Evolutionary conservation across 2,329 filamentous ascomycete species (phyloP).

Genomic region (Neofusicoccum ribis): DNA sequence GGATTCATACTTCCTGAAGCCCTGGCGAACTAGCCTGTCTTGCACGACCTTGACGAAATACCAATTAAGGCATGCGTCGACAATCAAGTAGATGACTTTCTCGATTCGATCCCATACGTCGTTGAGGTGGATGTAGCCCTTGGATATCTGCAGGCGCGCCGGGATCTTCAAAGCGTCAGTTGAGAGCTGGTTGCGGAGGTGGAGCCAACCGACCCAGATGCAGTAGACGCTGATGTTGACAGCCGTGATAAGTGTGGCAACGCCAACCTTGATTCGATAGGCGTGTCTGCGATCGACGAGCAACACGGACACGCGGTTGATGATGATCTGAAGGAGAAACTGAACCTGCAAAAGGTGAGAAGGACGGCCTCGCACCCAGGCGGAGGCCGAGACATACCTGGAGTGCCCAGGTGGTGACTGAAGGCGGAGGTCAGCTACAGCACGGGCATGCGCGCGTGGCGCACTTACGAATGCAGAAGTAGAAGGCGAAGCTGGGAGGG

Average conservation of each 20-base stretch:
- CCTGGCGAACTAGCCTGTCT: constrained; percentile 29
- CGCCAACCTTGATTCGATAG: background rate
- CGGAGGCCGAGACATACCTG: background rate
- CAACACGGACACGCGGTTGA: constrained; percentile 28
- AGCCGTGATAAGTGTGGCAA: constrained; percentile 22
- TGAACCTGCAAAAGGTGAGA: constrained; percentile 2
- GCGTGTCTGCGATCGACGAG: background rate
- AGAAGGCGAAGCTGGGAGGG: background rate
- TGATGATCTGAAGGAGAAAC: constrained; percentile 29
- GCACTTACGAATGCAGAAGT: constrained; percentile 20
- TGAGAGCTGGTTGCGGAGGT: too few relatives aligned
- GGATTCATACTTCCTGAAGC: constrained; percentile 30
- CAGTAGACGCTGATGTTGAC: constrained; percentile 34
- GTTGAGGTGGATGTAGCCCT: constrained; percentile 28
- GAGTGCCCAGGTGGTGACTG: constrained; percentile 4
- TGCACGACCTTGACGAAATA: constrained; percentile 31
- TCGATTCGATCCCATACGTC: constrained; percentile 22
- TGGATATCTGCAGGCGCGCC: constrained; percentile 28
- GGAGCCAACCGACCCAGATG: constrained; percentile 22
- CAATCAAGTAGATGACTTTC: constrained; percentile 29
- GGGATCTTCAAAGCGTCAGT: constrained; percentile 22
- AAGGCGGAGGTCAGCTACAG: background rate
- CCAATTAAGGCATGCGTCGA: constrained; percentile 29
- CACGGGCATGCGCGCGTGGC: fast-evolving
- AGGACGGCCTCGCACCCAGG: too few relatives aligned